Evolutionary conservation across 805 yeast species (phyloP).

Genomic region (Monosporozyma yasuniensis): DNA sequence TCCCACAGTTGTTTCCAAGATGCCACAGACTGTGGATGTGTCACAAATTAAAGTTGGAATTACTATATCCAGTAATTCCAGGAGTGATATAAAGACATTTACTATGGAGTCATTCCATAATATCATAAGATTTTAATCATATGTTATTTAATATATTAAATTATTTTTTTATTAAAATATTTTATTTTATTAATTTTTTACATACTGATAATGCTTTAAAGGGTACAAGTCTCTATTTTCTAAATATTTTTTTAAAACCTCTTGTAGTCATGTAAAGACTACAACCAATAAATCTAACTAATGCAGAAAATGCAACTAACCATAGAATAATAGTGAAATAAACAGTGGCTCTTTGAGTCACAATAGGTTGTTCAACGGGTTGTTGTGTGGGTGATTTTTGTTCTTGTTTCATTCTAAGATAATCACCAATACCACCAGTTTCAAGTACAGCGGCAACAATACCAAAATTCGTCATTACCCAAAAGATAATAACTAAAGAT

Average conservation of each 20-base stretch:
- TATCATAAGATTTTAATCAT: too few species aligned
- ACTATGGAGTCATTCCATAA: background rate
- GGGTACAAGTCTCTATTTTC: too few species aligned
- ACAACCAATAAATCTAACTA: conserved; percentile 74
- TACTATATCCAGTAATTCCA: too few species aligned
- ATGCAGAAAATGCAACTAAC: conserved; percentile 87
- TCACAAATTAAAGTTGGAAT: too few species aligned
- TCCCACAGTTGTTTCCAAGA: too few species aligned
- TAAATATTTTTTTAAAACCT: conserved; percentile 19
- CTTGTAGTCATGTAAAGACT: conserved; percentile 42
- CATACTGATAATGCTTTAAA: too few species aligned
- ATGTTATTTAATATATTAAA: too few species aligned
- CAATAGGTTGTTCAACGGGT: conserved; percentile 14
- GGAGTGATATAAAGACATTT: background rate
- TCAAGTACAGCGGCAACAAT: conserved; percentile 76
- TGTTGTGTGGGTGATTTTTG: conserved; percentile 6
- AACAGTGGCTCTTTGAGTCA: conserved; percentile 42
- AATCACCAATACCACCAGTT: conserved; percentile 64
- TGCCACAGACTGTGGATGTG: background rate
- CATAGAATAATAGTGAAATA: conserved; percentile 82
- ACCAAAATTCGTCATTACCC: conserved; percentile 83
- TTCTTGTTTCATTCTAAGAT: conserved; percentile 15
- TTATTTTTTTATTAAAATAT: too few species aligned
- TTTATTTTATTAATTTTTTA: too few species aligned
- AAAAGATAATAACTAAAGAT: conserved; percentile 76